Base-by-base conservation (phyloP, 139 green algal species). In the Choricystis sp. region DNA sequence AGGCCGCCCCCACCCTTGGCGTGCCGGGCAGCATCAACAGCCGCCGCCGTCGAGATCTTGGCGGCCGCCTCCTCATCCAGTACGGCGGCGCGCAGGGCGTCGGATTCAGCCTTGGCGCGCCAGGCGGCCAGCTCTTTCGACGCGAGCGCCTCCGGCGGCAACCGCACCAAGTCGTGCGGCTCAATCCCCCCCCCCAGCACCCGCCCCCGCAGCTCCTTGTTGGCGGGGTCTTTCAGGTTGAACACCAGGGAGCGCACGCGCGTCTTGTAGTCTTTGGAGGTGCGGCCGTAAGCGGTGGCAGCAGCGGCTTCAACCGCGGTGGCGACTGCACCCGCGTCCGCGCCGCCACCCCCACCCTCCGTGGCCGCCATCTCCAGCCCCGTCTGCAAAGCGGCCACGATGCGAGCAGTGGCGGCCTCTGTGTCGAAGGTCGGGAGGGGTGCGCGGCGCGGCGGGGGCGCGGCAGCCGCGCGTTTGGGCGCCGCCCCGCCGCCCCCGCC, bases 191-290 rank as follows among this genome's bases (percentile, higher is more conserved):
- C 71, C 3, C 58, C 56, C 66, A 91, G 65, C 68, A 91, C 82
- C 22, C 74, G 66, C 21, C 55, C 67, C 16, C 85, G 71, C 63
- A 90, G 77, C 31, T 86, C 80, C 0, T 78, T 81, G 77, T 90
- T 90, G 31, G 64, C 74, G 27, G 66, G 29, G 70, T 95, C 86
- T 55, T 82, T 81, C 29, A 96, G 74, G 78, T 95, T 96, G 81
- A 92, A 95, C 0, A 71, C 61, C 9, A 96, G 72, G 57, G 62
- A 82, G 19, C 89, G 79, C 65, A 87, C 80, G 76, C 89, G 86
- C 55, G 66, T 61, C 80, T 91, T 95, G 85, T 95, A 95, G 29
- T 94, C 86, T 63, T 70, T 71, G 57, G 61, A 78, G 56, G 40
- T 52, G 9, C 9, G 40, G 40, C 40, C 40, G 40, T 9, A 16